Percentiles rank a stretch among this genome's conserved stretches.
Evolutionary conservation across 2,329 filamentous ascomycete genomes (phyloP).

Genomic region (Aureobasidium sp.): DNA sequence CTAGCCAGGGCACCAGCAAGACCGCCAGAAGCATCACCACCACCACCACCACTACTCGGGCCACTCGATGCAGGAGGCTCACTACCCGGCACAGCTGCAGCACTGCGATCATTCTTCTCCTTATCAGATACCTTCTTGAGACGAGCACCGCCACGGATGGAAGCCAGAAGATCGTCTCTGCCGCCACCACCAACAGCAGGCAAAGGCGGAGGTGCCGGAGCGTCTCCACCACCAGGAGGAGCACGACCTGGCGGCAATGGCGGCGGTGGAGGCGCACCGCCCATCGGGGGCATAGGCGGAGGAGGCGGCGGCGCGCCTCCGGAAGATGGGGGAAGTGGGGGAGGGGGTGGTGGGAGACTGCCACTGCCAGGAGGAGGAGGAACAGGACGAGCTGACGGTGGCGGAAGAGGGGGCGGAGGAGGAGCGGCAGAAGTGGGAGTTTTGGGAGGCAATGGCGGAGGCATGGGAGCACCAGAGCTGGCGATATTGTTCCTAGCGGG

Average conservation of each 20-base stretch:
- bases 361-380: constrained; percentile 32
- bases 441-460: constrained; percentile 36
- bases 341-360: constrained; percentile 34
- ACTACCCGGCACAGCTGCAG: constrained; percentile 51
- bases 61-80: constrained; percentile 49
- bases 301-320: constrained; percentile 35
- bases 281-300: constrained; percentile 22
- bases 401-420: constrained; percentile 37
- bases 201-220: constrained; percentile 46
- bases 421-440: constrained; percentile 28
- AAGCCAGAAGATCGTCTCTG: constrained; percentile 58
- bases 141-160: constrained; percentile 59
- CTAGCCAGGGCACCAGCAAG: constrained; percentile 59
- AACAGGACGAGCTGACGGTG: constrained; percentile 24
- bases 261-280: constrained; percentile 35
- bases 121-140: constrained; percentile 68
- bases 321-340: constrained; percentile 31
- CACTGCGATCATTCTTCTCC: constrained; percentile 67
- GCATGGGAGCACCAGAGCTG: constrained; percentile 31
- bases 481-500: constrained; percentile 24
- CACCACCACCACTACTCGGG: constrained; percentile 42
- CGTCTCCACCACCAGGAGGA: constrained; percentile 41
- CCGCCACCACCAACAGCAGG: constrained; percentile 38
- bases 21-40: constrained; percentile 36
- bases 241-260: constrained; percentile 43